These are phyloP conservation scores for Ascochyta clinopodiicola DNA, from an alignment of 2,329 filamentous ascomycete species.

Conservation along the genomic window DNA sequence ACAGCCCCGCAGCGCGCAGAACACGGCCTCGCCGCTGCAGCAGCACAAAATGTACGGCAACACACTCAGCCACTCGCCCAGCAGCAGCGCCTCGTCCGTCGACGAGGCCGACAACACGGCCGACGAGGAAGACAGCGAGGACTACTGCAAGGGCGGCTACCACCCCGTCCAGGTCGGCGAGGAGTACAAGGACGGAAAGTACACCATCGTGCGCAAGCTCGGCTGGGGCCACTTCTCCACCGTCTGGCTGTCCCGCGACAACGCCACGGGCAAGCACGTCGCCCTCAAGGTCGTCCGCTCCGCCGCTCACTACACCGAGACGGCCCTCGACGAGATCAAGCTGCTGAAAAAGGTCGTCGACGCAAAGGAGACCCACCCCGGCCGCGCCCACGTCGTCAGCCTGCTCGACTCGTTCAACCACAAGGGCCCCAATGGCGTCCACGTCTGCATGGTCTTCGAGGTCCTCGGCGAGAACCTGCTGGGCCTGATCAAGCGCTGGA, in stretches of 20 bases:
- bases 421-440: conserved; percentile 92
- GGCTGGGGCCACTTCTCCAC: conserved; percentile 99
- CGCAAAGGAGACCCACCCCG: conserved; percentile 92
- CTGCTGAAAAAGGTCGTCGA: conserved; percentile 95
- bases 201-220: conserved; percentile 93
- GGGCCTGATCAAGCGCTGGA: conserved; percentile 97
- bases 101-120: conserved; percentile 88
- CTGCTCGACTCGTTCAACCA: conserved; percentile 97
- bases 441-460: conserved; percentile 99
- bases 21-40: conserved; percentile 57
- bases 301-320: conserved; percentile 98
- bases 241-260: conserved; percentile 85
- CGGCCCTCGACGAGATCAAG: conserved; percentile 98
- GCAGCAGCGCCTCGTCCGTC: conserved; percentile 78
- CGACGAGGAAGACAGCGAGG: conserved; percentile 97
- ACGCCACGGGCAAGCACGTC: conserved; percentile 88
- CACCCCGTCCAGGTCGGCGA: conserved; percentile 94
- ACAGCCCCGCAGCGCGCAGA: conserved; percentile 48
- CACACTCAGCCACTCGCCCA: conserved; percentile 74
- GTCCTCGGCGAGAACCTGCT: conserved; percentile 94
- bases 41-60: conserved; percentile 58
- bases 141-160: conserved; percentile 99
- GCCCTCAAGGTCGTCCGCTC: conserved; percentile 97
- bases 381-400: conserved; percentile 93
- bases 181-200: conserved; percentile 96